Evolutionary conservation across 106 monocot genomes (phyloP).

Genomic region (Dendrobium chrysotoxum): DNA sequence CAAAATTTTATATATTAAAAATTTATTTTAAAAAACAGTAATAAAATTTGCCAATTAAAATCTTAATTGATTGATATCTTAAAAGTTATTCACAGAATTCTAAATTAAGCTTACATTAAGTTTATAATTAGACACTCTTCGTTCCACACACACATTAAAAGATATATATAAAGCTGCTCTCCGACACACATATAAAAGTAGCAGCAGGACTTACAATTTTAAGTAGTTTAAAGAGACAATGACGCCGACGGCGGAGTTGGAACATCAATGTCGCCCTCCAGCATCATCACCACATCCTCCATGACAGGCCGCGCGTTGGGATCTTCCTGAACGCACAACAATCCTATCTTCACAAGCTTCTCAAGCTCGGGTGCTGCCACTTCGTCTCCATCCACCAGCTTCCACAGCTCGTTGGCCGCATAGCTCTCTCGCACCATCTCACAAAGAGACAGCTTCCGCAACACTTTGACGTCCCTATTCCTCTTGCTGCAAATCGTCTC

Average conservation of each 20-base stretch:
- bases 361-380: constrained; percentile 13
- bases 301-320: constrained; percentile 12
- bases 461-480: neutral
- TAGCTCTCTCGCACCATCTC: constrained; percentile 10
- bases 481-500: constrained; percentile 34
- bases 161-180: too few relatives aligned
- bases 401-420: neutral
- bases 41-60: too few relatives aligned
- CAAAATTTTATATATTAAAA: too few relatives aligned
- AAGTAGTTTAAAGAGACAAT: neutral
- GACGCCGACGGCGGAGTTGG: neutral
- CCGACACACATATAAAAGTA: too few relatives aligned
- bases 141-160: too few relatives aligned
- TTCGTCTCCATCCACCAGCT: neutral
- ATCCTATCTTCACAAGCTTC: constrained; percentile 15
- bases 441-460: neutral
- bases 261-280: constrained; percentile 9
- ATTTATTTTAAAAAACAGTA: too few relatives aligned
- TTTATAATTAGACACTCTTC: too few relatives aligned
- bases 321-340: constrained; percentile 17
- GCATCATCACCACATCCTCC: constrained; percentile 20
- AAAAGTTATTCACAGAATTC: too few relatives aligned
- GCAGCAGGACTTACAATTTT: neutral
- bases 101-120: too few relatives aligned
- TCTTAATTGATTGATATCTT: too few relatives aligned